A percentile compares a stretch with the other conserved stretches of the same genome.
Evolutionary conservation across 176 grass and related monocot species (phyloP).

Genomic region (Paspalum notatum): DNA sequence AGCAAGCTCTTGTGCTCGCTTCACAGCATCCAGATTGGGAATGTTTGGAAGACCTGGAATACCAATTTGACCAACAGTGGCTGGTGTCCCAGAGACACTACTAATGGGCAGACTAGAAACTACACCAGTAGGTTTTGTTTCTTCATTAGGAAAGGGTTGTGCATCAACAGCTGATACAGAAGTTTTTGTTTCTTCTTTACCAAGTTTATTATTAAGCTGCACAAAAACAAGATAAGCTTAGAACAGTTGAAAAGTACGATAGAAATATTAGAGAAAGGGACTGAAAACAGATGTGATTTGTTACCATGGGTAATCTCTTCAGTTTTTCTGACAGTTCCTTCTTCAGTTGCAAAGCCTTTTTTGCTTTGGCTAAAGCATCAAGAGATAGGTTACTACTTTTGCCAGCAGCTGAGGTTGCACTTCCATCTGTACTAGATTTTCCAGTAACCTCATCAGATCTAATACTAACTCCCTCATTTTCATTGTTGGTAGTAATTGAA

Average conservation of each 20-base stretch:
- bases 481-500: constrained; percentile 91
- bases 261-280: constrained; percentile 28
- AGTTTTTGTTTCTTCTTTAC: constrained; percentile 54
- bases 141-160: constrained; percentile 34
- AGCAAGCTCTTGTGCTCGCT: constrained; percentile 85
- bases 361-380: constrained; percentile 99
- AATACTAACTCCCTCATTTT: constrained; percentile 99
- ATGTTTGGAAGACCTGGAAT: constrained; percentile 73
- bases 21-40: constrained; percentile 89
- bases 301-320: constrained; percentile 82
- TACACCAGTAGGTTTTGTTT: background rate
- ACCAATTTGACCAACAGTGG: constrained; percentile 34
- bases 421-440: constrained; percentile 99
- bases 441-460: constrained; percentile 99
- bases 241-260: constrained; percentile 25
- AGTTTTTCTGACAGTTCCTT: constrained; percentile 89
- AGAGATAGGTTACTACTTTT: constrained; percentile 89
- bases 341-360: constrained; percentile 94
- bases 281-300: background rate
- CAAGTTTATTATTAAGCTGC: constrained; percentile 88
- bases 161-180: constrained; percentile 31
- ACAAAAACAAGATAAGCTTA: constrained; percentile 5
- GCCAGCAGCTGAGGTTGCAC: constrained; percentile 61
- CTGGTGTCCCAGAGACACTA: constrained; percentile 35
- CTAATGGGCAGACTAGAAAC: constrained; percentile 18